Base-by-base conservation (phyloP, 495 filamentous ascomycete species). In the Halenospora varia region DNA sequence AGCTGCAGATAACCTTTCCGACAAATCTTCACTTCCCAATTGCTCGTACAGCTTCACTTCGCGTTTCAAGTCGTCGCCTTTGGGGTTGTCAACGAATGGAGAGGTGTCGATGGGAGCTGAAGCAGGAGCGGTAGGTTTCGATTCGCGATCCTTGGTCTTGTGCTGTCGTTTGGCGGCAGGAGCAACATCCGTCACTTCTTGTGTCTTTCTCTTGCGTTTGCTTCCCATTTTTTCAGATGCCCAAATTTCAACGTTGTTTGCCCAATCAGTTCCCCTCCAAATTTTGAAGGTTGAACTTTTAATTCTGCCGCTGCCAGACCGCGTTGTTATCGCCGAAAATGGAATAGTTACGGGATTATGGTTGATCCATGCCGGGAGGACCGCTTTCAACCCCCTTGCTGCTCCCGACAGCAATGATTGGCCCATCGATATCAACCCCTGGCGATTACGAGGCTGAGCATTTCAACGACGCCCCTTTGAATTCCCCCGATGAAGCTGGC, bases 41-140 rank as follows among this genome's bases (percentile, higher is more conserved):
- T 72, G 62, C 17, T 82, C 71, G 67, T 83, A 83, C 10, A 83
- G 68, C 19, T 69, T 60, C 2, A 75, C 71, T 62, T 83, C 80
- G 10, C 76, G 62, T 55, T 70, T 73, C 59, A 74, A 70, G 53
- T 76, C 71, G 25, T 72, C 72, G 54, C 66, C 67, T 35, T 62
- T 71, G 11, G 68, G 66, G 19, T 72, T 68, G 39, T 79, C 75
- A 55, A 71, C 51, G 63, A 82, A 66, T 4, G 64, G 58, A 10
- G 61, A 59, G 25, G 45, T 51, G 40, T 64, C 61, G 55, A 62
- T 47, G 24, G 61, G 55, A n/a, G 48, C 10, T 0, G 57, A 29
- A 15, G 25, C 9, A n/a, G 23, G 47, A 22, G 42, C 3, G 1
- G 29, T 22, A 54, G 55, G 51, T 1, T 52, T 15, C n/a, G 52